A percentile compares a stretch with the other conserved stretches of the same genome.
phyloP scores from a whole-genome alignment of 2,329 filamentous ascomycete genomes.

The Lecanicillium sp. region DNA sequence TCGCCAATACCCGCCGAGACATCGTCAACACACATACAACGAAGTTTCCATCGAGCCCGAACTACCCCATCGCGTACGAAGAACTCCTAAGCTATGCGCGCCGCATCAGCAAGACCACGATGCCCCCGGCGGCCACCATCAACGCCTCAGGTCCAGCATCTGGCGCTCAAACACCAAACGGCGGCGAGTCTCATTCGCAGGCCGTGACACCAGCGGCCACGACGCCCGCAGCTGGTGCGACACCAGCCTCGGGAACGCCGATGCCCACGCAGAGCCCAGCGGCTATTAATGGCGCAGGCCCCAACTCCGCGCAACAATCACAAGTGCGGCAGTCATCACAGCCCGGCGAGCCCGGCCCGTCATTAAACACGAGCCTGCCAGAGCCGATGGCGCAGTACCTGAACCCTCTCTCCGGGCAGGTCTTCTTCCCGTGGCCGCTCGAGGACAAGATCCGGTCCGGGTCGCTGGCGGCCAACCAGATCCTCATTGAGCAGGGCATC shows the following conservation, averaged over 20 bases:
- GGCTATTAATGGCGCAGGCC: slow-evolving; percentile 26
- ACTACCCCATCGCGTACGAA: slow-evolving; percentile 57
- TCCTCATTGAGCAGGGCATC: slow-evolving; percentile 54
- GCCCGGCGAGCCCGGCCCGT: slow-evolving; percentile 23
- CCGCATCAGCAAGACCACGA: slow-evolving; percentile 72
- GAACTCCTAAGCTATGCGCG: slow-evolving; percentile 73
- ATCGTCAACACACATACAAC: slow-evolving; percentile 59
- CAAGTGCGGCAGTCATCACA: slow-evolving; percentile 15
- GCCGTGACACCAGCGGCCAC: slow-evolving; percentile 17
- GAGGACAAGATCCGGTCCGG: slow-evolving; percentile 65
- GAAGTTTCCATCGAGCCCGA: slow-evolving; percentile 43
- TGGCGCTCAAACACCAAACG: slow-evolving; percentile 26
- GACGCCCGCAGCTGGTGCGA: slow-evolving; percentile 28
- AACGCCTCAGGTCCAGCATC: slow-evolving; percentile 31
- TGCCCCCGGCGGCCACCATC: slow-evolving; percentile 55
- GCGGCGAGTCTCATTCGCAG: slow-evolving; percentile 25
- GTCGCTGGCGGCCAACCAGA: slow-evolving; percentile 58
- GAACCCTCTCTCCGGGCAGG: slow-evolving; percentile 49
- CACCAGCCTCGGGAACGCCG: slow-evolving; percentile 22
- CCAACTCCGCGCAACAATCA: background rate
- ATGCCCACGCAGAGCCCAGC: slow-evolving; percentile 30
- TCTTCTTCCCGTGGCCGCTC: slow-evolving; percentile 73
- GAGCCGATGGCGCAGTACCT: slow-evolving; percentile 42
- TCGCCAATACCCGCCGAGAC: slow-evolving; percentile 68
- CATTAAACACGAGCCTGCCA: slow-evolving; percentile 39